A percentile compares a stretch with the other conserved stretches of the same genome.
Evolutionary conservation across 2,329 filamentous ascomycete genomes (phyloP).

Genomic region (Trichoderma aggressivum): DNA sequence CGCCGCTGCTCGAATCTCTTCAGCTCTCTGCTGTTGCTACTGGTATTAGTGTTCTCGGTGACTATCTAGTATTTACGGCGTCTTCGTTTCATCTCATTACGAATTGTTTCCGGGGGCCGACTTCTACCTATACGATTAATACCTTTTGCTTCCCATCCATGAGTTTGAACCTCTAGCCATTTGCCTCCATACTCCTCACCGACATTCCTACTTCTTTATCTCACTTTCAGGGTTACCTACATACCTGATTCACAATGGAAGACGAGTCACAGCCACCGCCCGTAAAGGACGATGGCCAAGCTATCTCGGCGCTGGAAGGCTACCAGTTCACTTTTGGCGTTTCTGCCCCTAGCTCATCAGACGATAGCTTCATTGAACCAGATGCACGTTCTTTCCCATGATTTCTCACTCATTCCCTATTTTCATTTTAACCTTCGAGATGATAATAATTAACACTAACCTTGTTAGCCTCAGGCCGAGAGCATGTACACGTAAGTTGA

Average conservation of each 20-base stretch:
- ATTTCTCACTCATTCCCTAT: fast-evolving
- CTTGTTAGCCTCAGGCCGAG: constrained; percentile 3
- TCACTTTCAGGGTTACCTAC: not conserved
- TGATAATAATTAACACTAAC: not conserved
- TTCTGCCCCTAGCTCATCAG: constrained; percentile 26
- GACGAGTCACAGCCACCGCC: not conserved
- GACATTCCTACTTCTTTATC: not conserved
- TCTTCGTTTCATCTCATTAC: not conserved
- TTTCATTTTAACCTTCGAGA: not conserved
- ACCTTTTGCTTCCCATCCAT: not conserved
- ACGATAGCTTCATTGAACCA: constrained; percentile 33
- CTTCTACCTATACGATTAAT: not conserved
- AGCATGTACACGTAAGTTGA: not conserved
- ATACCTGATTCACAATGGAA: not conserved
- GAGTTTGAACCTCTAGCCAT: not conserved
- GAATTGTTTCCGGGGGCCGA: not conserved
- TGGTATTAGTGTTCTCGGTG: not conserved
- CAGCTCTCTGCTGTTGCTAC: not conserved
- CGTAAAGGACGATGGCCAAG: not conserved
- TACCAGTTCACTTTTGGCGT: constrained; percentile 36
- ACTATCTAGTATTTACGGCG: not conserved
- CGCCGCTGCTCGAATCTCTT: not conserved
- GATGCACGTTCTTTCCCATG: constrained; percentile 27
- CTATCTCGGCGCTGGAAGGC: not conserved
- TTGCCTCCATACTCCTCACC: not conserved